phyloP scores from a whole-genome alignment of 108 stramenopile genomes.

The Stephanodiscus triporus region DNA sequence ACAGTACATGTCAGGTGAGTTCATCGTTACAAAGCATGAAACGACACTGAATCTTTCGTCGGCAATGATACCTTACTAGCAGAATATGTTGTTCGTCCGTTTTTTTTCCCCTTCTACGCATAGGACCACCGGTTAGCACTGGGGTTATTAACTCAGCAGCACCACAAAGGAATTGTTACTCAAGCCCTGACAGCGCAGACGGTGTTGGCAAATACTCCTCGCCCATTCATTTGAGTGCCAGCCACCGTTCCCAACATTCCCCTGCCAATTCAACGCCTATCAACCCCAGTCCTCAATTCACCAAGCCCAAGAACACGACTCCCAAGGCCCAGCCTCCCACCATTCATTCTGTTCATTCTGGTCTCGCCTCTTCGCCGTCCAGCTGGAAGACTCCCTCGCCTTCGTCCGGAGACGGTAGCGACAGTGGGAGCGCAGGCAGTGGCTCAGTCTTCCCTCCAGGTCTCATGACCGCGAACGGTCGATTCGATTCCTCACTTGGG shows the following conservation, averaged over 20 bases:
- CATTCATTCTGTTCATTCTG: background rate
- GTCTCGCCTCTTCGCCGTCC: background rate
- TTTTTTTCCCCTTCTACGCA: too few species aligned
- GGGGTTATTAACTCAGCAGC: background rate
- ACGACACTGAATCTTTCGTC: too few species aligned
- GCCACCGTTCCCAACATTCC: background rate
- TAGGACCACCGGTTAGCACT: background rate
- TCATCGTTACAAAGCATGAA: background rate
- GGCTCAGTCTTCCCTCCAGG: conserved; percentile 7
- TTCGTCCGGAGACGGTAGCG: background rate
- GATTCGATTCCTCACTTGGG: conserved; percentile 90
- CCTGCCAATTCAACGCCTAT: background rate
- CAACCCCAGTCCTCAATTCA: conserved; percentile 6
- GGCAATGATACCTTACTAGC: too few species aligned
- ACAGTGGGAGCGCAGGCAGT: background rate
- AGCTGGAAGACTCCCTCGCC: background rate
- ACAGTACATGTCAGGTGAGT: background rate
- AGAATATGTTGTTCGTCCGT: too few species aligned
- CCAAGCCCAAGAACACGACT: conserved; percentile 5
- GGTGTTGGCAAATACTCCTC: background rate
- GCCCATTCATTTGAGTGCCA: background rate
- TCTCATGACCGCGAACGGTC: conserved; percentile 4
- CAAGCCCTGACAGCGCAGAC: background rate
- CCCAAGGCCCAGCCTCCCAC: background rate
- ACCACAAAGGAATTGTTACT: background rate